These are phyloP conservation scores for Ogataea hybrid DNA, from an alignment of 1,139 yeast species.

Conservation along the genomic window DNA sequence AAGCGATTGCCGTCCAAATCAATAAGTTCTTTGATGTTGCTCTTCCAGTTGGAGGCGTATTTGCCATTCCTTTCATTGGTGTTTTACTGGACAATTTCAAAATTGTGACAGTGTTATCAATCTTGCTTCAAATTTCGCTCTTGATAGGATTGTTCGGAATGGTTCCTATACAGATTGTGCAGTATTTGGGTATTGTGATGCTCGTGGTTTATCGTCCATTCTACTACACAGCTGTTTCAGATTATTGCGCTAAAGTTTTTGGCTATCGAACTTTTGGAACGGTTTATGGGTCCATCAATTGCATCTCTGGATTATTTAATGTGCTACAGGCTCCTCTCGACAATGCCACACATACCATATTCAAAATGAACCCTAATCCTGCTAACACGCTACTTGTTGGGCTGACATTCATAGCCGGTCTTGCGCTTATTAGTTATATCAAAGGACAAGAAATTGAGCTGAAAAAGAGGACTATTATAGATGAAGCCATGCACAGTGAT, in stretches of 20 bases:
- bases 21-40: conserved; percentile 82
- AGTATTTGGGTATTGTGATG: conserved; percentile 61
- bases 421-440: conserved; percentile 50
- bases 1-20: conserved; percentile 50
- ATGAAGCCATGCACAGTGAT: conserved; percentile 47
- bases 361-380: conserved; percentile 76
- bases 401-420: conserved; percentile 55
- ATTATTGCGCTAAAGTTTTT: conserved; percentile 87
- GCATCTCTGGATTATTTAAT: conserved; percentile 77
- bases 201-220: conserved; percentile 89
- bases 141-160: conserved; percentile 68
- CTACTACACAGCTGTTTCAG: conserved; percentile 89
- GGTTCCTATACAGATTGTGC: conserved; percentile 48
- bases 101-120: conserved; percentile 54
- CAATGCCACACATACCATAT: conserved; percentile 60
- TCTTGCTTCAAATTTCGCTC: conserved; percentile 54
- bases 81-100: conserved; percentile 71
- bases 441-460: conserved; percentile 42
- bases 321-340: conserved; percentile 71
- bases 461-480: conserved; percentile 51
- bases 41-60: conserved; percentile 81
- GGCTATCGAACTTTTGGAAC: conserved; percentile 92
- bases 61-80: conserved; percentile 86
- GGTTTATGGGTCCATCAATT: conserved; percentile 83
- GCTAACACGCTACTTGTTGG: conserved; percentile 56